Percentiles rank a stretch among this genome's conserved stretches.
Conservation (phyloP, 2,329 filamentous ascomycete species). For the Hymenoscyphus albidus region DNA sequence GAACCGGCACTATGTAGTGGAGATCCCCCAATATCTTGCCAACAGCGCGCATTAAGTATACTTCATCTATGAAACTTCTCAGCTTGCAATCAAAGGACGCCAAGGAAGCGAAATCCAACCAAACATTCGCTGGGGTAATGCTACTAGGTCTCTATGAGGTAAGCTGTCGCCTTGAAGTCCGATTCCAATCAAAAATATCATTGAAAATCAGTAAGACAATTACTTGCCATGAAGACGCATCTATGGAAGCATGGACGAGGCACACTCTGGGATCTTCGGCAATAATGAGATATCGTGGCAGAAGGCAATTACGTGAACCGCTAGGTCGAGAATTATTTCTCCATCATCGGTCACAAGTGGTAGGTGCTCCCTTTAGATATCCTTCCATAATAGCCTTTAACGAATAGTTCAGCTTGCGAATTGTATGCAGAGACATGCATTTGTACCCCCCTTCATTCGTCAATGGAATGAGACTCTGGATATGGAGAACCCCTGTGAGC, state of each 20-base stretch:
- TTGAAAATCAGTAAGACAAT: constrained; percentile 23
- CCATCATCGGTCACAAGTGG: constrained; percentile 42
- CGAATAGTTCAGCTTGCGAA: constrained; percentile 41
- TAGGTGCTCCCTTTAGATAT: constrained; percentile 9
- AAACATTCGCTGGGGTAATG: constrained; percentile 29
- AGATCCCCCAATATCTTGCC: constrained; percentile 20
- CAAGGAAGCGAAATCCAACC: constrained; percentile 26
- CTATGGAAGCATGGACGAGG: constrained; percentile 49
- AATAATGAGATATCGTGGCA: constrained; percentile 47
- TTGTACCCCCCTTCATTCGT: constrained; percentile 47
- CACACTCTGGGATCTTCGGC: constrained; percentile 50
- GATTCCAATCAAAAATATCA: constrained; percentile 19
- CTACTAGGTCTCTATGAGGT: constrained; percentile 30
- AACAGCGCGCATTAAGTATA: constrained; percentile 22
- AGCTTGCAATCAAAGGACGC: constrained; percentile 19
- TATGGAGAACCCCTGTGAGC: constrained; percentile 20
- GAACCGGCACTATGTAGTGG: constrained; percentile 8
- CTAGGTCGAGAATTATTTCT: constrained; percentile 51
- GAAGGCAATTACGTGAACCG: constrained; percentile 43
- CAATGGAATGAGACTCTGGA: constrained; percentile 36
- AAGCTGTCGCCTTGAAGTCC: constrained; percentile 10
- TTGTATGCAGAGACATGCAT: constrained; percentile 47
- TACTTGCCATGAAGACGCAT: constrained; percentile 34
- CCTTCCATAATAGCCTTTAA: constrained; percentile 34
- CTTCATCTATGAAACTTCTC: constrained; percentile 20